Conservation (phyloP, 306 rosid species). For the Cucumis cinereus region DNA sequence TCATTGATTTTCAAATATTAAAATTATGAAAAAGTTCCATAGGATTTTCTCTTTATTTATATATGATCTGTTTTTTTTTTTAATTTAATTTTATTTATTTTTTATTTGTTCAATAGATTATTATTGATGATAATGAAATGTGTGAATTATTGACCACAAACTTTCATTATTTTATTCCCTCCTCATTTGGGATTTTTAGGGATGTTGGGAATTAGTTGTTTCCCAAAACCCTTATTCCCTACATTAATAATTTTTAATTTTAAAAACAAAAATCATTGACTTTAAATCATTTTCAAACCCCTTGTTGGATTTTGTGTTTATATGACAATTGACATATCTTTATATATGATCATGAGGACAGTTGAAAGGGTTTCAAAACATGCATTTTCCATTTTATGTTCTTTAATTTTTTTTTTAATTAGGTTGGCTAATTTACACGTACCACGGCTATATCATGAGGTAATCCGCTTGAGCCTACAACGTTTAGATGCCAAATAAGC, state of each 20-base stretch:
- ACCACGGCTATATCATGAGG: no score
- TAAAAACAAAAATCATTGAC: background rate
- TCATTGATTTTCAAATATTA: background rate
- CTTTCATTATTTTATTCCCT: background rate
- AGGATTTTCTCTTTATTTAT: background rate
- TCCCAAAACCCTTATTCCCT: background rate
- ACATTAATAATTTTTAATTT: background rate
- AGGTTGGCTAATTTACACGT: no score
- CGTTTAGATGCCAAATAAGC: no score
- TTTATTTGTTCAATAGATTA: background rate
- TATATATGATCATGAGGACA: background rate
- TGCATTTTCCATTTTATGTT: no score
- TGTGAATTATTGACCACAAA: constrained; percentile 24
- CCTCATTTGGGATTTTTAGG: background rate
- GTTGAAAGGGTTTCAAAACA: background rate
- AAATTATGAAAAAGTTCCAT: background rate
- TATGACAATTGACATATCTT: background rate
- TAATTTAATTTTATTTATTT: no score
- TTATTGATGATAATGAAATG: constrained; percentile 6
- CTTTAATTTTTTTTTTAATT: no score
- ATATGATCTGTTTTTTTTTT: background rate
- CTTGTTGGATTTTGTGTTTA: background rate
- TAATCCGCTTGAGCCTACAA: no score
- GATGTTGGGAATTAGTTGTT: constrained; percentile 5
- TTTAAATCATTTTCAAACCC: background rate